These are phyloP conservation scores for Leishmania mexicana DNA, from an alignment of 208 protist genomes.

Conservation along the genomic window DNA sequence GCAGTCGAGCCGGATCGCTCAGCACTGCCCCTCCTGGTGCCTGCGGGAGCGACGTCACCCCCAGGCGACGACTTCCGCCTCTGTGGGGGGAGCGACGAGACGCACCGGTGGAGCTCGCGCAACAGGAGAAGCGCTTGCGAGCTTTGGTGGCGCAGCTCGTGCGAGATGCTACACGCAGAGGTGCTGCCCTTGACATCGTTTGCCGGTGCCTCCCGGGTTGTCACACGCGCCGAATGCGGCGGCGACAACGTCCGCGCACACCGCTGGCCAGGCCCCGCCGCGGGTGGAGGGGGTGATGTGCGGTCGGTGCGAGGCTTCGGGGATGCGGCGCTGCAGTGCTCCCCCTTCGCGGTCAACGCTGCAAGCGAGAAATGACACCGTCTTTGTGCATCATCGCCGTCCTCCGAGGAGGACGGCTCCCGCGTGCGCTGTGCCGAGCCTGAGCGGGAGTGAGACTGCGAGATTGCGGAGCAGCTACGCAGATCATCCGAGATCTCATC, in stretches of 20 bases:
- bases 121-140: slow-evolving; percentile 3
- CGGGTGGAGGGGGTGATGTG: not conserved
- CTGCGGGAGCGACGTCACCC: not conserved
- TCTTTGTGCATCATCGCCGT: not conserved
- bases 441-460: not conserved
- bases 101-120: not conserved
- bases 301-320: slow-evolving; percentile 2
- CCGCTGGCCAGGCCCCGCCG: not conserved
- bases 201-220: not conserved
- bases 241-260: slow-evolving; percentile 8
- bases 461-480: slow-evolving; percentile 13
- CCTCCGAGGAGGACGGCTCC: slow-evolving; percentile 1
- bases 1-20: not conserved
- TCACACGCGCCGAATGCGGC: too few relatives aligned
- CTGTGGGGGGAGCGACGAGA: not conserved
- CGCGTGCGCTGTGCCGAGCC: not conserved
- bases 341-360: not conserved
- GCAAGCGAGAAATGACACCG: not conserved
- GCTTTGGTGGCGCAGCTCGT: not conserved
- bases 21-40: not conserved
- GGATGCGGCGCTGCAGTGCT: slow-evolving; percentile 1
- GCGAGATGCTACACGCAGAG: not conserved
- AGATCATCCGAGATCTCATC: not conserved
- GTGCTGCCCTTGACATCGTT: not conserved
- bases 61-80: not conserved